Evolutionary conservation across 108 stramenopile species (phyloP), one percentile per base, ranked within the genome.

Genomic region (Skeletonema costatum): DNA sequence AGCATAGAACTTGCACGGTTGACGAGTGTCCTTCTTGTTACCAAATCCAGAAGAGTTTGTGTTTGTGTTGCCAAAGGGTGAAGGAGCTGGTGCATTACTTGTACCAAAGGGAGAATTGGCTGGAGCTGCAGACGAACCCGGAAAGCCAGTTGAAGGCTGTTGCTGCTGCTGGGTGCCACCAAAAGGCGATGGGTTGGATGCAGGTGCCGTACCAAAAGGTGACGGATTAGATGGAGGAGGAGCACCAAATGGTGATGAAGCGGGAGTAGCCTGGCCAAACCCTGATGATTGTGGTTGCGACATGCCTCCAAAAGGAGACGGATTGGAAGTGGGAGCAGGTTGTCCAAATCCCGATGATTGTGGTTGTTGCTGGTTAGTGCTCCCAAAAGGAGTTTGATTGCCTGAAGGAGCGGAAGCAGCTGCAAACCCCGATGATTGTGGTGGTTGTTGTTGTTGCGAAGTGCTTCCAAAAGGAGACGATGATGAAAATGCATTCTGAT

Each of bases 391-490:
- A 4, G 81, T 68, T 17, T 71, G 73, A 35, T 59, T 74, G 3
- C 56, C 35, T 16, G 19, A 11, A 46, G 44, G 44, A 46, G 44
- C 16, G 16, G 44, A 14, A 42, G 41, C 41, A n/a, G 44, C 16
- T 46, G 44, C 16, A 46, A 46, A 46, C 2, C 44, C 44, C 16
- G 44, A 46, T 46, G 44, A 46, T 46, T 46, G 44, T 5, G 44
- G 16, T 46, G 62, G 48, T 2, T 50, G 63, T n/a, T 36, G 35
- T 33, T 33, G 32, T 5, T 35, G 33, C 33, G 33, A 5, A 35
- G 33, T 35, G 33, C 32, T 33, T 3, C 78, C 79, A 76, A 81
- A 81, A n/a, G 80, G 80, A 6, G 81, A 82, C 19, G 81, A 82
- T 21, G 61, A 56, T 41, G 82, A 29, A 29, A 64, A 32, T 53